Evolutionary conservation across 116 monocot species (phyloP).

Genomic region (Phalaenopsis hybrid): DNA sequence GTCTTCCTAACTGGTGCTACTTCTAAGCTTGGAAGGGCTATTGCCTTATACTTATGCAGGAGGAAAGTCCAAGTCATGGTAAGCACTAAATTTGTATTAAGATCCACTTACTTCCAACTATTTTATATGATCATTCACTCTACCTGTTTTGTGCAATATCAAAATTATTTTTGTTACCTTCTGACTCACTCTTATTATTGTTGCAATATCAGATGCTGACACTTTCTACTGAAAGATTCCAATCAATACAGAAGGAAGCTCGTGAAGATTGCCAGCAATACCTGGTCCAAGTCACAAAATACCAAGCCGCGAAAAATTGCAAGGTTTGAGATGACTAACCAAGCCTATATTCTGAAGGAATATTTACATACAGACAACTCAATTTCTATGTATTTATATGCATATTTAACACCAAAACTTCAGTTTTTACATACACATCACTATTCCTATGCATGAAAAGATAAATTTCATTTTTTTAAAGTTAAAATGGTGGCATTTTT

Average conservation of each 20-base stretch:
- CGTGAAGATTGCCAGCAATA: constrained; percentile 33
- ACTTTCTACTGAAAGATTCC: constrained; percentile 37
- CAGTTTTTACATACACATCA: no score
- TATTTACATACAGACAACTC: neutral
- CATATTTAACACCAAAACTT: no score
- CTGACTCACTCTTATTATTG: no score
- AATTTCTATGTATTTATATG: no score
- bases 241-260: constrained; percentile 40
- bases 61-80: constrained; percentile 73
- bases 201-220: constrained; percentile 30
- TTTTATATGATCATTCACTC: neutral
- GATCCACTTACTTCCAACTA: neutral
- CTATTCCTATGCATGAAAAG: no score
- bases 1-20: constrained; percentile 56
- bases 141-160: neutral
- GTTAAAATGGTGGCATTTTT: no score
- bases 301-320: constrained; percentile 71
- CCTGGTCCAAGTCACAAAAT: constrained; percentile 41
- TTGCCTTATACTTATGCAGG: constrained; percentile 70
- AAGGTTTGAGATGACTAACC: constrained; percentile 37
- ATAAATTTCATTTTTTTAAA: no score
- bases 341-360: neutral
- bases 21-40: constrained; percentile 52
- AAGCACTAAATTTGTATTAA: neutral
- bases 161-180: no score